Evolutionary conservation across 192 early-diverging fungal genomes (phyloP).

Genomic region (Obelidium mucronatum): DNA sequence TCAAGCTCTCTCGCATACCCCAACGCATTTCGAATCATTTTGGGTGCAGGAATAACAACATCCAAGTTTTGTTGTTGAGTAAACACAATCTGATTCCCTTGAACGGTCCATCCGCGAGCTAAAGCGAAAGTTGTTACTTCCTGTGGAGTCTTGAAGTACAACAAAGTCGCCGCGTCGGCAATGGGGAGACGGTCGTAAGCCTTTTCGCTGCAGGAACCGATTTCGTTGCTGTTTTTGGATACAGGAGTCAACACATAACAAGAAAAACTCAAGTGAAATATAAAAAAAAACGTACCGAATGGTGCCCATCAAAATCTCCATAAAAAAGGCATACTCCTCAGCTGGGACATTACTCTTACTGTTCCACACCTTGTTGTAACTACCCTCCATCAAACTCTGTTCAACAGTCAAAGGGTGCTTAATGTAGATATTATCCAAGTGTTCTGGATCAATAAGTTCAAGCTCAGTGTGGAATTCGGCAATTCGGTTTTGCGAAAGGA

Average conservation of each 20-base stretch:
- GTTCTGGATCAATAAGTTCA: slow-evolving; percentile 85
- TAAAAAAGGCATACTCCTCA: slow-evolving; percentile 91
- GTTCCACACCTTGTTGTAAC: slow-evolving; percentile 97
- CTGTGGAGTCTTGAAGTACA: slow-evolving; percentile 85
- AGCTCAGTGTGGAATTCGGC: slow-evolving; percentile 99
- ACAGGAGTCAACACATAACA: not conserved
- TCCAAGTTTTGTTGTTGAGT: slow-evolving; percentile 53
- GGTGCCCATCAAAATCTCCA: slow-evolving; percentile 92
- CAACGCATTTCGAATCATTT: slow-evolving; percentile 85
- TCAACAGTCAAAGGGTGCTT: slow-evolving; percentile 93
- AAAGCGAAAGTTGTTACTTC: slow-evolving; percentile 86
- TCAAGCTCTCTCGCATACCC: slow-evolving; percentile 94
- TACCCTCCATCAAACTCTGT: slow-evolving; percentile 97
- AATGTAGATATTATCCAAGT: slow-evolving; percentile 84
- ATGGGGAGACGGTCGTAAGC: slow-evolving; percentile 87
- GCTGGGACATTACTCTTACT: slow-evolving; percentile 87
- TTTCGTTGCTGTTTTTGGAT: slow-evolving; percentile 77
- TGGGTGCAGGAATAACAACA: slow-evolving; percentile 80
- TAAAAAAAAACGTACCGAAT: slow-evolving; percentile 68
- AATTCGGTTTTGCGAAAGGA: slow-evolving; percentile 92
- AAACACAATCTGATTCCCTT: slow-evolving; percentile 87
- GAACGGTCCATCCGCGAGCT: slow-evolving; percentile 80
- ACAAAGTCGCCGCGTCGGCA: slow-evolving; percentile 87
- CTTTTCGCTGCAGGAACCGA: slow-evolving; percentile 95
- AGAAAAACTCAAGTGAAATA: too few species aligned